Conservation (phyloP, 495 filamentous ascomycete species). For the Peziza echinospora region DNA sequence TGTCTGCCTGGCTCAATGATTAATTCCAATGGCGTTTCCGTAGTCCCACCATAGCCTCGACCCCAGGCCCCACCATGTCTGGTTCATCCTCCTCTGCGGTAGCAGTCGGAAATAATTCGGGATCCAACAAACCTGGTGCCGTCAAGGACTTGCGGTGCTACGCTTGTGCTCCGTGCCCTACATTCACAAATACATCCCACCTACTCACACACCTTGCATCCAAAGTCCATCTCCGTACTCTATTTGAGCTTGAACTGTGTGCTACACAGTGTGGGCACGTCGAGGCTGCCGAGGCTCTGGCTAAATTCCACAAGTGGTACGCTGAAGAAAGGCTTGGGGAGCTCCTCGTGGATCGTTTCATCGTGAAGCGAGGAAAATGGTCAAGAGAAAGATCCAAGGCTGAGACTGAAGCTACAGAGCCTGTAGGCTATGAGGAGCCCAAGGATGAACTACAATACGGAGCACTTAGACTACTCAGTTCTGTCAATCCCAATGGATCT, state of each 20-base stretch:
- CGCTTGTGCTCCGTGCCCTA: background rate
- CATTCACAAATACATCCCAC: background rate
- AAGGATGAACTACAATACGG: background rate
- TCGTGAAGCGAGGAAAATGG: background rate
- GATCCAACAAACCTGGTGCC: background rate
- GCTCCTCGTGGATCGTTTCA: background rate
- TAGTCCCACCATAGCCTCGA: too few species aligned
- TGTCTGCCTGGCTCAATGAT: too few species aligned
- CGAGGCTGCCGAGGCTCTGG: background rate
- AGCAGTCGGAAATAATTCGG: too few species aligned
- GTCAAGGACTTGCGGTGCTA: constrained; percentile 6
- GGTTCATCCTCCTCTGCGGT: too few species aligned
- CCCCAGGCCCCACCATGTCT: too few species aligned
- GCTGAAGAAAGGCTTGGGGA: background rate
- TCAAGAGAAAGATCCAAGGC: background rate
- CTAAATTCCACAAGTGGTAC: background rate
- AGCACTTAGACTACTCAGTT: too few species aligned
- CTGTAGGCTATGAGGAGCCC: too few species aligned
- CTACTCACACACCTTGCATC: background rate
- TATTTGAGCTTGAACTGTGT: constrained; percentile 1
- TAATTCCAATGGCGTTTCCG: too few species aligned
- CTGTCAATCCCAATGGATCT: background rate
- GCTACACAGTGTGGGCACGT: background rate
- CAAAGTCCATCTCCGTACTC: background rate
- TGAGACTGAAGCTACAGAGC: too few species aligned